These are phyloP conservation scores for Colletotrichum somersetense DNA, from an alignment of 2,329 filamentous ascomycete genomes.

Conservation along the genomic window DNA sequence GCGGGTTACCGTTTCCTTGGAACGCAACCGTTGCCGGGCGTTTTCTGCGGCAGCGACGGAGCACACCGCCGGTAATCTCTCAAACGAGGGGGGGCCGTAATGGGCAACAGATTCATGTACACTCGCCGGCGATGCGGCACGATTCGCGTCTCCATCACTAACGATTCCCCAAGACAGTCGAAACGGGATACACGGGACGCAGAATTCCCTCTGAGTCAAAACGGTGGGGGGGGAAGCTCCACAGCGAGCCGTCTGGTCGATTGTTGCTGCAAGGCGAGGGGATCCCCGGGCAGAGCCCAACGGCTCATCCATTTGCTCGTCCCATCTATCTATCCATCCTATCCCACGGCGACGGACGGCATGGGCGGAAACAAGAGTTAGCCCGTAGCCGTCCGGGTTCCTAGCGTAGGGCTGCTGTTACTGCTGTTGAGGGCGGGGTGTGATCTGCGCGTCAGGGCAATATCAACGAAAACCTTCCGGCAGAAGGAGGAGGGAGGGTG, in stretches of 20 bases:
- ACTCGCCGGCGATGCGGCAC: background rate
- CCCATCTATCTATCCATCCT: background rate
- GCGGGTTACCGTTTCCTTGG: background rate
- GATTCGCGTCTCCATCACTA: too few relatives aligned
- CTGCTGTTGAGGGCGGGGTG: background rate
- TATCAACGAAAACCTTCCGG: background rate
- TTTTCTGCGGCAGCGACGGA: background rate
- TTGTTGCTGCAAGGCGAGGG: background rate
- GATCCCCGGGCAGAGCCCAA: background rate
- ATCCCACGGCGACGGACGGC: background rate
- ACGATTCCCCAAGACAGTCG: background rate
- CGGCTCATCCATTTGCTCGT: background rate
- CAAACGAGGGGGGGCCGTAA: background rate
- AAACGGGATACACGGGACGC: background rate
- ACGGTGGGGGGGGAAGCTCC: background rate
- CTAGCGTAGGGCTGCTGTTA: background rate
- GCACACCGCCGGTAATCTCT: background rate
- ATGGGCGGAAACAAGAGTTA: slow-evolving; percentile 30
- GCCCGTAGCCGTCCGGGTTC: slow-evolving; percentile 26
- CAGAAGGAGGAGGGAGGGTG: background rate
- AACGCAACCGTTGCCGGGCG: background rate
- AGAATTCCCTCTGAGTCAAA: slow-evolving; percentile 2
- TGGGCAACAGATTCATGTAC: background rate
- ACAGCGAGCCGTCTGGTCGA: slow-evolving; percentile 2
- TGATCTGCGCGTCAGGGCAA: background rate